Evolutionary conservation across 2,329 filamentous ascomycete genomes (phyloP).

Genomic region (Colletotrichum sojae): DNA sequence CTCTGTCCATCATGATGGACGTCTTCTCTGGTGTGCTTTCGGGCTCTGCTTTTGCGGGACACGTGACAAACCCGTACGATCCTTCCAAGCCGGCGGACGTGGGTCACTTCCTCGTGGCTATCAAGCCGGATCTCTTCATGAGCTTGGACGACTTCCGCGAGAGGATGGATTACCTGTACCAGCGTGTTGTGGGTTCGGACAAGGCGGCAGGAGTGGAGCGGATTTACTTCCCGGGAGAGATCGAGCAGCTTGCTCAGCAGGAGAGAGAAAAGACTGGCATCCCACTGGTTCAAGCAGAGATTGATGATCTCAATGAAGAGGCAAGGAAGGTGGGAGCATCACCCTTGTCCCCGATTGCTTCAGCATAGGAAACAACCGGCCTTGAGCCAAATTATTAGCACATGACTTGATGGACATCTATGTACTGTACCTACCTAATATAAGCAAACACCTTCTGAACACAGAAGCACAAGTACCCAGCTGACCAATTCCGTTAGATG

Average conservation of each 20-base stretch:
- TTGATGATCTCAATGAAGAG: slow-evolving; percentile 69
- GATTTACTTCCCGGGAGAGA: slow-evolving; percentile 74
- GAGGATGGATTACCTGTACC: slow-evolving; percentile 70
- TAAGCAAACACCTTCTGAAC: too few relatives aligned
- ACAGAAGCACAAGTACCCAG: too few relatives aligned
- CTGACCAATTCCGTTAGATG: too few relatives aligned
- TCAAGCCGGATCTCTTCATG: slow-evolving; percentile 84
- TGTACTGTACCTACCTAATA: too few relatives aligned
- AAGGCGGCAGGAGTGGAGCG: slow-evolving; percentile 69
- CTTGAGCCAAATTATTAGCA: neutral
- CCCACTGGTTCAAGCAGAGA: slow-evolving; percentile 69
- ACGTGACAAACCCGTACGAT: slow-evolving; percentile 84
- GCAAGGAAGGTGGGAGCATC: slow-evolving; percentile 60
- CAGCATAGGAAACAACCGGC: neutral
- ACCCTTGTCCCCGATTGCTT: slow-evolving; percentile 4
- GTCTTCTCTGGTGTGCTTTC: slow-evolving; percentile 86
- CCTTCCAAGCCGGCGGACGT: slow-evolving; percentile 77
- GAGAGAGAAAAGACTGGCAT: slow-evolving; percentile 69
- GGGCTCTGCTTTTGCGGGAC: slow-evolving; percentile 82
- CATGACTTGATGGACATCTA: too few relatives aligned
- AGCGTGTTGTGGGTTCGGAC: slow-evolving; percentile 66
- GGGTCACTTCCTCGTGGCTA: slow-evolving; percentile 80
- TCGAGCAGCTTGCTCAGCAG: slow-evolving; percentile 69
- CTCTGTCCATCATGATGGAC: slow-evolving; percentile 87
- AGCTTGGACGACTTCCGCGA: slow-evolving; percentile 76